A percentile compares a stretch with the other conserved stretches of the same genome.
These are phyloP conservation scores for Emergomyces africanus DNA, from an alignment of 2,329 filamentous ascomycete species.

Conservation along the genomic window DNA sequence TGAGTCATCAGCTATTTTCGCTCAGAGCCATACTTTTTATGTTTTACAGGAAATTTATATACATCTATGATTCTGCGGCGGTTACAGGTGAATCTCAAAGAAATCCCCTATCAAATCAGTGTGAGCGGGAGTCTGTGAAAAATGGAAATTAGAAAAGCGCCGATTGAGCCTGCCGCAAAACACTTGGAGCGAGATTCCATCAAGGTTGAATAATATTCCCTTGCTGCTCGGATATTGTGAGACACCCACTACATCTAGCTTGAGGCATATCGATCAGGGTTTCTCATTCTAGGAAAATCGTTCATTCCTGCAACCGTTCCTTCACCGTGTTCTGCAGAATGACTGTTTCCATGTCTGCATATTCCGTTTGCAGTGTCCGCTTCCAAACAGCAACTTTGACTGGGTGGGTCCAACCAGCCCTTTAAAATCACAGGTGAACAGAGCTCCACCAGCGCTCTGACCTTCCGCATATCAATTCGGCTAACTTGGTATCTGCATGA, in stretches of 20 bases:
- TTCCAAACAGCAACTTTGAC: neutral
- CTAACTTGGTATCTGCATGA: neutral
- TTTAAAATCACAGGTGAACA: conserved; percentile 2
- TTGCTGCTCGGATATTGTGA: neutral
- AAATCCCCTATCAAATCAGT: neutral
- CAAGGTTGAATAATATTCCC: neutral
- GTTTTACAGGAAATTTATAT: neutral
- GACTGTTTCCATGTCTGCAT: neutral
- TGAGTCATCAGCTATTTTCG: neutral
- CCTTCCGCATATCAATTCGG: neutral
- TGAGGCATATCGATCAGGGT: neutral
- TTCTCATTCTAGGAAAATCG: neutral
- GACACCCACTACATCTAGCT: neutral
- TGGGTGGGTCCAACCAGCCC: neutral
- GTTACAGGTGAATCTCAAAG: neutral
- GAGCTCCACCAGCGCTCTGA: neutral
- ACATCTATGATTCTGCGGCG: neutral
- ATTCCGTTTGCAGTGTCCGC: neutral
- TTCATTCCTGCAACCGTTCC: neutral
- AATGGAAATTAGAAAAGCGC: neutral
- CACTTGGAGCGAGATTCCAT: neutral
- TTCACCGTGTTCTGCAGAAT: neutral
- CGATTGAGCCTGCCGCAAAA: neutral
- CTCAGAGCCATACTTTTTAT: neutral
- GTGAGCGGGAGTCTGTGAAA: neutral